Evolutionary conservation across 2,329 filamentous ascomycete genomes (phyloP).

Genomic region (Alternaria brassicae): DNA sequence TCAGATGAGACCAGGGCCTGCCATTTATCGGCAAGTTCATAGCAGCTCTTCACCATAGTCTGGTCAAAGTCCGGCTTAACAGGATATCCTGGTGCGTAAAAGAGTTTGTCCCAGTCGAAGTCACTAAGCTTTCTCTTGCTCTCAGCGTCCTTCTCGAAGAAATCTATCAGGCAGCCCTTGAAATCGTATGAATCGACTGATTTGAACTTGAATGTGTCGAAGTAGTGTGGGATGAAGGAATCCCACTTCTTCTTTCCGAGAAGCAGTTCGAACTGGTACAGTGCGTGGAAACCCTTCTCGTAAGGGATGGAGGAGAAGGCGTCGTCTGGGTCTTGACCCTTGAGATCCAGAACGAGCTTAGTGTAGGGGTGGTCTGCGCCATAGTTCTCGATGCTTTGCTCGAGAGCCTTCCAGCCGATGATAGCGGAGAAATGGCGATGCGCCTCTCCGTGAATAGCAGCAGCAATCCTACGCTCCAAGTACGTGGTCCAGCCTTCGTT

Average conservation of each 20-base stretch:
- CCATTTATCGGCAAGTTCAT: conserved; percentile 83
- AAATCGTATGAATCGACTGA: conserved; percentile 95
- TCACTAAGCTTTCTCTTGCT: conserved; percentile 68
- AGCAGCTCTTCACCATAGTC: conserved; percentile 83
- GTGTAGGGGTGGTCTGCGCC: conserved; percentile 91
- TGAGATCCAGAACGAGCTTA: conserved; percentile 84
- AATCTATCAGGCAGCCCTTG: conserved; percentile 83
- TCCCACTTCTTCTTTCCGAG: conserved; percentile 89
- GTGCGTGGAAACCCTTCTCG: conserved; percentile 94
- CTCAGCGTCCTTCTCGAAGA: conserved; percentile 75
- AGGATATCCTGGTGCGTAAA: conserved; percentile 87
- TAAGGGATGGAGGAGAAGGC: conserved; percentile 93
- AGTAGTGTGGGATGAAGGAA: conserved; percentile 95
- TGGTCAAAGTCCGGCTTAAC: conserved; percentile 93
- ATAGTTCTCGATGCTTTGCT: conserved; percentile 79
- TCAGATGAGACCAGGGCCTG: conserved; percentile 57
- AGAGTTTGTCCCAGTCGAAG: conserved; percentile 89
- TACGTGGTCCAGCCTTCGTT: conserved; percentile 94
- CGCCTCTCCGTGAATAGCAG: conserved; percentile 78
- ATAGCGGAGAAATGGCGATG: conserved; percentile 95
- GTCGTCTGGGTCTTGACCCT: conserved; percentile 92
- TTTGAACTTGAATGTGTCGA: conserved; percentile 81
- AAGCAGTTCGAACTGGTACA: conserved; percentile 87
- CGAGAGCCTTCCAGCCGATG: conserved; percentile 90
- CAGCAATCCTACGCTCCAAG: conserved; percentile 83